Evolutionary conservation across 176 grass and related monocot species (phyloP).

Genomic region (Paspalum notatum): DNA sequence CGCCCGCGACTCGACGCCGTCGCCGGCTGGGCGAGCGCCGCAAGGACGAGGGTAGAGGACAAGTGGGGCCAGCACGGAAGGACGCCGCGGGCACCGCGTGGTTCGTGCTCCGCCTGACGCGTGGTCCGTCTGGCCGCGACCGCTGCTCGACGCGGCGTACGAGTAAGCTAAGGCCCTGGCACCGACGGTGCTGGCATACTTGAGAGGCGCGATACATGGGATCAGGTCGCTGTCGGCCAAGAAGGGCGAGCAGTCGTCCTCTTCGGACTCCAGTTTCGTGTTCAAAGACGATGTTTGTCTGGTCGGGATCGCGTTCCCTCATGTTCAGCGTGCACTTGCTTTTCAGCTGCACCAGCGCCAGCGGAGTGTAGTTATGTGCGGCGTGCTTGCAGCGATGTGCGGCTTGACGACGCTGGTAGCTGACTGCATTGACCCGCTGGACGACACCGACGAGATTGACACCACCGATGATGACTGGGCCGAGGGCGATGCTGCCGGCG

Average conservation of each 20-base stretch:
- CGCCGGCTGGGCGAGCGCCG: no score
- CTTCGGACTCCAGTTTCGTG: not conserved
- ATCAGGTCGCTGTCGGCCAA: not conserved
- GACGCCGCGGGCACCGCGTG: not conserved
- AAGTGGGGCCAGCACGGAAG: not conserved
- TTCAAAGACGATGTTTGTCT: not conserved
- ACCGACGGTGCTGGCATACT: not conserved
- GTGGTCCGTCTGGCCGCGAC: not conserved
- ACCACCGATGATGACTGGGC: not conserved
- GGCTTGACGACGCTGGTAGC: not conserved
- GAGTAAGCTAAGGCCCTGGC: not conserved
- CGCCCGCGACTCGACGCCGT: not conserved
- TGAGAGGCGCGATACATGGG: not conserved
- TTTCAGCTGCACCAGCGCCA: not conserved
- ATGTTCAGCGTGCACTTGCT: not conserved
- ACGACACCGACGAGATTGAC: not conserved
- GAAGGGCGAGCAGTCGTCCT: no score
- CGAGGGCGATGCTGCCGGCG: not conserved
- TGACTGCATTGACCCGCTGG: not conserved
- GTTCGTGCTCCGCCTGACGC: not conserved
- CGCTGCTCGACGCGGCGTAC: not conserved
- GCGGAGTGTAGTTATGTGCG: not conserved
- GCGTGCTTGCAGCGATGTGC: not conserved
- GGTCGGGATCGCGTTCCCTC: not conserved
- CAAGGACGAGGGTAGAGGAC: not conserved